These are phyloP conservation scores for Centella asiatica DNA, from an alignment of 129 eudicot genomes.

Conservation along the genomic window DNA sequence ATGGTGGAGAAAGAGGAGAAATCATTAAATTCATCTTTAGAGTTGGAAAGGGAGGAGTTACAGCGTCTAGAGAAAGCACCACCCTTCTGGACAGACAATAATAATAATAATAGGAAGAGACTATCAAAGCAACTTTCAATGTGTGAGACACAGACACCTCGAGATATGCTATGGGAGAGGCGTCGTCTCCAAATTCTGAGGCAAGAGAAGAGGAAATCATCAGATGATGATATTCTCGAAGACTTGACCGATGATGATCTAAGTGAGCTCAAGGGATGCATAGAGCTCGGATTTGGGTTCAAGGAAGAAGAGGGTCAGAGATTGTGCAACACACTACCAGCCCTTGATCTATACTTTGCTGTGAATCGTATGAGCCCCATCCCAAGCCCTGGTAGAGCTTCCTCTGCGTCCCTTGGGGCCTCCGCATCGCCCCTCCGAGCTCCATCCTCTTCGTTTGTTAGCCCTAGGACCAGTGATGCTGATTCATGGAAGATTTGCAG, in stretches of 20 bases:
- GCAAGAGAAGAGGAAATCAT: constrained; percentile 18
- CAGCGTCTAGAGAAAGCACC: constrained; percentile 27
- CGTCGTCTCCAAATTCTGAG: constrained; percentile 19
- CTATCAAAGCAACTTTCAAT: constrained; percentile 28
- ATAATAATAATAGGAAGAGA: constrained; percentile 17
- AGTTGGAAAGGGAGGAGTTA: constrained; percentile 24
- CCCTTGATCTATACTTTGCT: constrained; percentile 36
- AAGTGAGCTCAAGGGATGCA: constrained; percentile 33
- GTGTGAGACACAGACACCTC: constrained; percentile 21
- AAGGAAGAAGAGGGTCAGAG: constrained; percentile 33
- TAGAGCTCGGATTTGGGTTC: constrained; percentile 44
- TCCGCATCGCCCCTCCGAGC: constrained; percentile 7
- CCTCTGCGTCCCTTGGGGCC: background rate
- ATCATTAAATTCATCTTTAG: background rate
- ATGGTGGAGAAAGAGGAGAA: constrained; percentile 3
- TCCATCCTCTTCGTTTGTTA: constrained; percentile 16
- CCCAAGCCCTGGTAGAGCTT: constrained; percentile 14
- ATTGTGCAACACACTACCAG: constrained; percentile 37
- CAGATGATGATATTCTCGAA: background rate
- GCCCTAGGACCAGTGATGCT: constrained; percentile 20
- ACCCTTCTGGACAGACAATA: constrained; percentile 26
- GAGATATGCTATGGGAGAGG: constrained; percentile 29
- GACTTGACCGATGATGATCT: constrained; percentile 38
- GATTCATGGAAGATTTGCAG: constrained; percentile 34
- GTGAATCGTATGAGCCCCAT: constrained; percentile 29